These are phyloP conservation scores for Fusarium ramigenum DNA, from an alignment of 2,329 filamentous ascomycete genomes.

Conservation along the genomic window DNA sequence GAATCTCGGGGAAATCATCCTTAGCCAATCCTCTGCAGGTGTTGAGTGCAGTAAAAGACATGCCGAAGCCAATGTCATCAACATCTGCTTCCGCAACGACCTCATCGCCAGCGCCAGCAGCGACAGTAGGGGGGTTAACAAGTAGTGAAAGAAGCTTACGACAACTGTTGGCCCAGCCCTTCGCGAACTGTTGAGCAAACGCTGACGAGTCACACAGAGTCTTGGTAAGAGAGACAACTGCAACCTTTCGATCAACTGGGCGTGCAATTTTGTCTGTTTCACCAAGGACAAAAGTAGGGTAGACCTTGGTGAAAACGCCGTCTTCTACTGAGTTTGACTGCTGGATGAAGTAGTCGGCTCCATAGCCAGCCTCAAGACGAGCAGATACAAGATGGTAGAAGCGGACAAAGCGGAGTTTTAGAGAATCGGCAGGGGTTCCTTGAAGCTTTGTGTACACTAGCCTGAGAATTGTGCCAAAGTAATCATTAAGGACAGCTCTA, in stretches of 20 bases:
- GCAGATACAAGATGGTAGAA: slow-evolving; percentile 95
- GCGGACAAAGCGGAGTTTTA: slow-evolving; percentile 86
- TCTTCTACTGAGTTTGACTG: slow-evolving; percentile 84
- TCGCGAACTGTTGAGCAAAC: slow-evolving; percentile 83
- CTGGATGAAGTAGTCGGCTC: slow-evolving; percentile 89
- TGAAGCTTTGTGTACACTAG: slow-evolving; percentile 83
- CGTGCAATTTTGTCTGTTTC: slow-evolving; percentile 89
- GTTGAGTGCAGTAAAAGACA: slow-evolving; percentile 93
- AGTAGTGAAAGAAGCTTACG: slow-evolving; percentile 89
- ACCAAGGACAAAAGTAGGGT: slow-evolving; percentile 85
- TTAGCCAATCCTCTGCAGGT: slow-evolving; percentile 79
- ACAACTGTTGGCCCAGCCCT: slow-evolving; percentile 92
- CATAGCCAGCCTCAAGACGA: slow-evolving; percentile 80
- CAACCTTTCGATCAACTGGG: slow-evolving; percentile 90
- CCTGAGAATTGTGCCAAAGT: slow-evolving; percentile 81
- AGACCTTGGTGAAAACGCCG: slow-evolving; percentile 83
- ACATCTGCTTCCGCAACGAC: slow-evolving; percentile 88
- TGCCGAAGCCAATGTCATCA: slow-evolving; percentile 93
- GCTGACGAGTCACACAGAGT: slow-evolving; percentile 86
- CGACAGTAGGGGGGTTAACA: slow-evolving; percentile 81
- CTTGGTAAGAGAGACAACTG: slow-evolving; percentile 92
- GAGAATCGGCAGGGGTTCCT: slow-evolving; percentile 75
- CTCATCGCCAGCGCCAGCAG: slow-evolving; percentile 73
- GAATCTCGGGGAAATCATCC: slow-evolving; percentile 88
- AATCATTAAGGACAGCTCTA: slow-evolving; percentile 74